These are phyloP conservation scores for Saccharomyces mikatae DNA, from an alignment of 805 yeast genomes.

Conservation along the genomic window DNA sequence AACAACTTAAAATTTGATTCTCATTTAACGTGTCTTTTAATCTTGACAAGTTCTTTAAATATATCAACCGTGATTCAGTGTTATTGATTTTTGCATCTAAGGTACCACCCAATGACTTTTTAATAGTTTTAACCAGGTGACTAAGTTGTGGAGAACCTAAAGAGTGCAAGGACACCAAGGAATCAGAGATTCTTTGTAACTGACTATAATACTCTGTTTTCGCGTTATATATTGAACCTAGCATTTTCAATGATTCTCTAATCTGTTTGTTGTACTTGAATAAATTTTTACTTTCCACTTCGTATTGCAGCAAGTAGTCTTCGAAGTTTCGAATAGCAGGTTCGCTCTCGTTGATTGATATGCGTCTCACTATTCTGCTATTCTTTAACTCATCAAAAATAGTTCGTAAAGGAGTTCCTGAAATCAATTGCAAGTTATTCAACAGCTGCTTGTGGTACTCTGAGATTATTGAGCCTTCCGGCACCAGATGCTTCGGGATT, in stretches of 20 bases:
- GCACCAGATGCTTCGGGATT: constrained; percentile 11
- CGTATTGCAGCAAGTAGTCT: constrained; percentile 20
- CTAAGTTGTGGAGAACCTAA: constrained; percentile 14
- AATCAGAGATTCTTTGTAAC: constrained; percentile 79
- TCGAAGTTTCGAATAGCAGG: constrained; percentile 15
- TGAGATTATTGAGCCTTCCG: constrained; percentile 19
- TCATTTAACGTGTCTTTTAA: constrained; percentile 23
- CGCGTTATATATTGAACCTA: constrained; percentile 66
- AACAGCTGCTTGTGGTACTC: constrained; percentile 28
- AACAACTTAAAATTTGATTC: constrained; percentile 42
- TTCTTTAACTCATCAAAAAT: constrained; percentile 30
- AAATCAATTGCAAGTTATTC: constrained; percentile 14
- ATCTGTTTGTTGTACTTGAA: constrained; percentile 20
- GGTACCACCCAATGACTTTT: constrained; percentile 3
- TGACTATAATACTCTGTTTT: constrained; percentile 76
- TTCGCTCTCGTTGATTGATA: constrained; percentile 2
- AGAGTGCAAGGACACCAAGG: constrained; percentile 46
- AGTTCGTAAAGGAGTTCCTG: constrained; percentile 25
- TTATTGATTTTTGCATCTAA: constrained; percentile 18
- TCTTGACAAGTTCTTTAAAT: constrained; percentile 38
- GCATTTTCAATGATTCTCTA: constrained; percentile 39
- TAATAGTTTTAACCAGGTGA: constrained; percentile 16
- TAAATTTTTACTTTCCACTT: constrained; percentile 13
- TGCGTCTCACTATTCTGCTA: constrained; percentile 16
- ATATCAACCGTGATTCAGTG: constrained; percentile 38